Conservation (phyloP, 2,329 filamentous ascomycete genomes). For the Alternaria postmessia region DNA sequence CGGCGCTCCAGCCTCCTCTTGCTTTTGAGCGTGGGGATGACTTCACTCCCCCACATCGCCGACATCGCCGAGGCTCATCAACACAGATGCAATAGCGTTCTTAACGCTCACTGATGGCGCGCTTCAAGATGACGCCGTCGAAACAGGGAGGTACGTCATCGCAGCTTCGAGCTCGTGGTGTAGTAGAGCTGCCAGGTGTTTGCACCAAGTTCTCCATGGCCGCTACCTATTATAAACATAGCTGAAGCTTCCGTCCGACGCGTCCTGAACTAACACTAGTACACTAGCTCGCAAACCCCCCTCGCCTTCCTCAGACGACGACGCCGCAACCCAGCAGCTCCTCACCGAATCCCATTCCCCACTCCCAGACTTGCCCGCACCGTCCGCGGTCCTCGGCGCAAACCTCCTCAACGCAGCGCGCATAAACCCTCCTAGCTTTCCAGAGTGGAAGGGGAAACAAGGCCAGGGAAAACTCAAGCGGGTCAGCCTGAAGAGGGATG, state of each 20-base stretch:
- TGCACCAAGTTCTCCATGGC: not conserved
- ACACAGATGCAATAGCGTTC: not conserved
- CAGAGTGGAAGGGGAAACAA: slow-evolving; percentile 6
- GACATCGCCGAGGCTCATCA: slow-evolving; percentile 7
- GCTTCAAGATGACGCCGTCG: slow-evolving; percentile 17
- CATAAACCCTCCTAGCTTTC: slow-evolving; percentile 13
- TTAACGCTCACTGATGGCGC: slow-evolving; percentile 16
- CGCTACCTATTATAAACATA: not conserved
- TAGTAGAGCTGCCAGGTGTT: not conserved
- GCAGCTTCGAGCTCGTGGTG: not conserved
- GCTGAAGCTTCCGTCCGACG: not conserved
- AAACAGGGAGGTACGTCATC: slow-evolving; percentile 10
- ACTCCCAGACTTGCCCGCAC: slow-evolving; percentile 7
- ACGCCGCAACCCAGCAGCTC: slow-evolving; percentile 36
- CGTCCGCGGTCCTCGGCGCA: slow-evolving; percentile 31
- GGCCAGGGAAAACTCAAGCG: slow-evolving; percentile 30
- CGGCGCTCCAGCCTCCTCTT: slow-evolving; percentile 1
- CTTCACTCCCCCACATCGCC: slow-evolving; percentile 12
- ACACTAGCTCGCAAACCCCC: not conserved
- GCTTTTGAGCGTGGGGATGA: slow-evolving; percentile 4
- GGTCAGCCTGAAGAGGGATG: slow-evolving; percentile 18
- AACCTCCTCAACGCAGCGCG: slow-evolving; percentile 44
- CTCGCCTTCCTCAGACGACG: slow-evolving; percentile 14
- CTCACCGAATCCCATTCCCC: slow-evolving; percentile 27
- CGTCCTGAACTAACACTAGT: not conserved